These are phyloP conservation scores for Corinectria fuckeliana DNA, from an alignment of 2,329 filamentous ascomycete genomes.

Conservation along the genomic window DNA sequence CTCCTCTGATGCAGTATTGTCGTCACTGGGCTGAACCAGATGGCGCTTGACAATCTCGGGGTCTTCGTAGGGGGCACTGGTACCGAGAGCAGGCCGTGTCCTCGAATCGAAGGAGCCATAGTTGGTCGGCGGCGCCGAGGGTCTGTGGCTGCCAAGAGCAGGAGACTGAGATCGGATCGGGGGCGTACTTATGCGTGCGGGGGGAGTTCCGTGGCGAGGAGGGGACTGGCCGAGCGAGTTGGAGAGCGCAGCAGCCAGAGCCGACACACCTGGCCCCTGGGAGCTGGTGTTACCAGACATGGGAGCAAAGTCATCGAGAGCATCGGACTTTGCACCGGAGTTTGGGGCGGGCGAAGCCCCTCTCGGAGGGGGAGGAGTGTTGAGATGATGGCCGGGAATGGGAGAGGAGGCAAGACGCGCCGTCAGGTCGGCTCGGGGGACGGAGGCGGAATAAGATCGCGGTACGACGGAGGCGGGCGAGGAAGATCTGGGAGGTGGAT, in stretches of 20 bases:
- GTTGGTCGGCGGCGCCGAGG: constrained; percentile 67
- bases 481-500: constrained; percentile 50
- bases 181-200: constrained; percentile 66
- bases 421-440: constrained; percentile 65
- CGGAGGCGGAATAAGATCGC: constrained; percentile 57
- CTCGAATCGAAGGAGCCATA: constrained; percentile 87
- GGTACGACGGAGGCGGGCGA: constrained; percentile 56
- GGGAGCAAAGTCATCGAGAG: constrained; percentile 60
- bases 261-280: constrained; percentile 83
- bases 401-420: constrained; percentile 68
- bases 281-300: constrained; percentile 70
- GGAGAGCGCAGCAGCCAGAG: constrained; percentile 85
- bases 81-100: constrained; percentile 56
- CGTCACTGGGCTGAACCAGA: constrained; percentile 73
- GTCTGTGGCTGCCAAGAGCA: constrained; percentile 44
- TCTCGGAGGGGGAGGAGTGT: constrained; percentile 48
- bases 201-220: constrained; percentile 72
- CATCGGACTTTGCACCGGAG: constrained; percentile 25
- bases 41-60: constrained; percentile 91
- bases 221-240: constrained; percentile 74
- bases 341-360: constrained; percentile 42
- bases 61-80: constrained; percentile 75
- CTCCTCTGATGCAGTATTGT: constrained; percentile 54
- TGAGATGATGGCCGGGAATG: constrained; percentile 50
- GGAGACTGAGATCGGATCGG: constrained; percentile 48